phyloP scores from a whole-genome alignment of 176 grass and related monocot species.

The Juncus effusus region DNA sequence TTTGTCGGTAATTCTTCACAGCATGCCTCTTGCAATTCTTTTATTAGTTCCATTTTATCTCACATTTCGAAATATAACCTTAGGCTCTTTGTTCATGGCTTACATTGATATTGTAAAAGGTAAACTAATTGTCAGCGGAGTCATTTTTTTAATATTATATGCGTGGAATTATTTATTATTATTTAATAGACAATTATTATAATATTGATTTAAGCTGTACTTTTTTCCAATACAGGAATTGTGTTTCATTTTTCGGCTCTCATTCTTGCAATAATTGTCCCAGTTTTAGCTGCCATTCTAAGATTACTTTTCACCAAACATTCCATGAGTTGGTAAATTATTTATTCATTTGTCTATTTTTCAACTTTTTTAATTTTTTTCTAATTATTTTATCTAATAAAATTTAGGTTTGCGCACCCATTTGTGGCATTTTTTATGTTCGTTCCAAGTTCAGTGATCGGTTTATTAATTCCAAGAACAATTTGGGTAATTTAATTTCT shows the following conservation, averaged over 20 bases:
- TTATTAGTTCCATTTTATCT: conserved; percentile 66
- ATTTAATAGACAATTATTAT: conserved; percentile 3
- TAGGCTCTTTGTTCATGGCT: conserved; percentile 45
- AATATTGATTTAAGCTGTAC: conserved; percentile 19
- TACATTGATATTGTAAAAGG: conserved; percentile 61
- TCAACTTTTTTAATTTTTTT: conserved; percentile 12
- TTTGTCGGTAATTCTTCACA: conserved; percentile 67
- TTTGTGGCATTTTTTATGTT: conserved; percentile 94
- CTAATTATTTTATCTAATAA: conserved; percentile 7
- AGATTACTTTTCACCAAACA: conserved; percentile 83
- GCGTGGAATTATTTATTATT: not conserved
- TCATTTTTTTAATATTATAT: not conserved
- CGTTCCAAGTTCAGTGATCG: conserved; percentile 67
- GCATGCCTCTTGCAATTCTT: conserved; percentile 61
- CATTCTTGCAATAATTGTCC: conserved; percentile 70
- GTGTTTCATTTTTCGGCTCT: conserved; percentile 68
- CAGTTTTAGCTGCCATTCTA: conserved; percentile 62
- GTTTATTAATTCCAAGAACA: conserved; percentile 70
- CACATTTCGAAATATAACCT: conserved; percentile 46
- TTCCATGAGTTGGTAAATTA: conserved; percentile 94
- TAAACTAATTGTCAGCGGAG: conserved; percentile 20
- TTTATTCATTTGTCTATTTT: not conserved
- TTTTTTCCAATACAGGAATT: conserved; percentile 55
- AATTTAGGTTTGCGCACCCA: conserved; percentile 86
- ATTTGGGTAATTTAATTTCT: conserved; percentile 58